Evolutionary conservation across 1,284 basidiomycete species (phyloP).

Genomic region (Amylostereum chailletii): DNA sequence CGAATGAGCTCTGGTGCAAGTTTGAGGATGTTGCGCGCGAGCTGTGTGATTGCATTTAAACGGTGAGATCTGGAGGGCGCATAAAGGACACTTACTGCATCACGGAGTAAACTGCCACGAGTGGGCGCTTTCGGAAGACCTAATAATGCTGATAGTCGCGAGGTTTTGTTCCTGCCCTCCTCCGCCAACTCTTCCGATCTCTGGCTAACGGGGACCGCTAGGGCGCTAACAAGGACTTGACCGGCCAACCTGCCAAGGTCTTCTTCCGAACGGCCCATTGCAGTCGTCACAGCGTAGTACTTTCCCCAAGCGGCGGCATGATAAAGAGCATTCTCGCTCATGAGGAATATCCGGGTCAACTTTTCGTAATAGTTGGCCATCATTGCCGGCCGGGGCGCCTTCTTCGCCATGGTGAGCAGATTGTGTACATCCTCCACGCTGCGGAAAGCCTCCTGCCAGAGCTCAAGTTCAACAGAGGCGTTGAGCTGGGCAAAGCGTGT

Average conservation of each 20-base stretch:
- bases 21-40: constrained; percentile 81
- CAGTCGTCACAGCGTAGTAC: constrained; percentile 66
- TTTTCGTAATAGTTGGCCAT: constrained; percentile 99
- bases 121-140: constrained; percentile 85
- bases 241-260: constrained; percentile 82
- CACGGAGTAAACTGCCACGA: constrained; percentile 75
- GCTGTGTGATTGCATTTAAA: constrained; percentile 28
- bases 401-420: constrained; percentile 88
- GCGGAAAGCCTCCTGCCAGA: constrained; percentile 99
- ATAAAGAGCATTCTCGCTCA: constrained; percentile 90
- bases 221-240: constrained; percentile 87
- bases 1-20: constrained; percentile 73
- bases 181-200: constrained; percentile 56
- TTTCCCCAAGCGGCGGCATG: constrained; percentile 96
- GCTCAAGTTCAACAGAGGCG: constrained; percentile 95
- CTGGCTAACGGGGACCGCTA: constrained; percentile 87
- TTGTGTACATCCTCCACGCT: constrained; percentile 98
- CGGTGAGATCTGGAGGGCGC: neutral
- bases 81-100: constrained; percentile 54
- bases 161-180: constrained; percentile 69
- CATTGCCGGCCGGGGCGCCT: constrained; percentile 87
- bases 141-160: constrained; percentile 79
- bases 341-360: constrained; percentile 91
- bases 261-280: constrained; percentile 64
- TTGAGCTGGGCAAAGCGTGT: constrained; percentile 97